Evolutionary conservation across 768 basidiomycete genomes (phyloP).

Genomic region (Tricholoma saponaceum): DNA sequence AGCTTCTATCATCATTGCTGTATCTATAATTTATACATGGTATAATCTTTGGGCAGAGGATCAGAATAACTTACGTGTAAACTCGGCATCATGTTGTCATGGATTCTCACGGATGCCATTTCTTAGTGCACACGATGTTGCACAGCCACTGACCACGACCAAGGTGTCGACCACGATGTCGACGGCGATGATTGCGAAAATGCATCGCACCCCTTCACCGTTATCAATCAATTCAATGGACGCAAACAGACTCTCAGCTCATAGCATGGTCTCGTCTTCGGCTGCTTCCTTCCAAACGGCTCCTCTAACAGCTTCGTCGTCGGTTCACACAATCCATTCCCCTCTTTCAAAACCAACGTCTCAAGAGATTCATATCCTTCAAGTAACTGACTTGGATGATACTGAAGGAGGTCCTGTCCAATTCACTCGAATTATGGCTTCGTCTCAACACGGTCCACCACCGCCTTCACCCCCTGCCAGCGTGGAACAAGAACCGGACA

Average conservation of each 20-base stretch:
- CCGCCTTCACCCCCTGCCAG: constrained; percentile 32
- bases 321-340: constrained; percentile 9
- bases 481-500: constrained; percentile 21
- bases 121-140: too few species aligned
- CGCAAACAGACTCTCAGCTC: constrained; percentile 14
- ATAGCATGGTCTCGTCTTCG: constrained; percentile 27
- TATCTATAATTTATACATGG: not conserved
- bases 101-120: too few species aligned
- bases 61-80: too few species aligned
- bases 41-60: too few species aligned
- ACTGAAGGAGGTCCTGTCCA: constrained; percentile 18
- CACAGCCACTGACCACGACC: not conserved
- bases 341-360: too few species aligned
- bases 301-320: constrained; percentile 19
- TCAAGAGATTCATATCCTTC: constrained; percentile 52
- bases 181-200: not conserved
- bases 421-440: constrained; percentile 12
- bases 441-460: constrained; percentile 16
- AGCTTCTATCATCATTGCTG: not conserved
- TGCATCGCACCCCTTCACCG: constrained; percentile 25
- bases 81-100: too few species aligned
- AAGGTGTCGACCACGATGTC: not conserved
- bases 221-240: constrained; percentile 11
- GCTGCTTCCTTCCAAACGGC: constrained; percentile 33
- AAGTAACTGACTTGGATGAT: constrained; percentile 41